Conservation (phyloP, 305 asterid genomes). For the Fraxinus angustifolia region DNA sequence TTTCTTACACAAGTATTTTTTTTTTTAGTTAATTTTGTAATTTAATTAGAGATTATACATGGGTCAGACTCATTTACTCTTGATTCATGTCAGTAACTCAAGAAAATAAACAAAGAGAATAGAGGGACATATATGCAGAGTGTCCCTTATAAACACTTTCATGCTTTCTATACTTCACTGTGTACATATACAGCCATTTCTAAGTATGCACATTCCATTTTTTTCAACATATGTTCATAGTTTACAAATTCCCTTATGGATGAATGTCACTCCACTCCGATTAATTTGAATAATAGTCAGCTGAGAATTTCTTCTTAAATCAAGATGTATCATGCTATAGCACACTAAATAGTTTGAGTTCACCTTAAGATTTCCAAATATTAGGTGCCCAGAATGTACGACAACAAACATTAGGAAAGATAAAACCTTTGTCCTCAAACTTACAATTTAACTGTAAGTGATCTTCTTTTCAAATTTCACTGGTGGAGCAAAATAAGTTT, state of each 20-base stretch:
- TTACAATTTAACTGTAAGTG: slow-evolving; percentile 29
- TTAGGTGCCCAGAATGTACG: slow-evolving; percentile 24
- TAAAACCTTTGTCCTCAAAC: slow-evolving; percentile 8
- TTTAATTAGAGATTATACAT: neutral
- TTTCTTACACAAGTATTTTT: neutral
- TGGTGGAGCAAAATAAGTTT: slow-evolving; percentile 19
- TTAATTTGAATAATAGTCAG: neutral
- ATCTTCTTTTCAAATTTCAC: slow-evolving; percentile 20
- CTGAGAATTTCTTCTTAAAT: slow-evolving; percentile 10
- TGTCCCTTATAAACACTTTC: neutral
- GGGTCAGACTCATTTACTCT: neutral
- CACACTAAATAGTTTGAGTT: neutral
- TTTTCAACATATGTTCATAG: neutral
- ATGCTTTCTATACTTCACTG: neutral
- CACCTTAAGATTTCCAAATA: slow-evolving; percentile 2
- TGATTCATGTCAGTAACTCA: neutral
- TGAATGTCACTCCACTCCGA: neutral
- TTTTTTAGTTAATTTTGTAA: neutral
- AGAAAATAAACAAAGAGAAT: neutral
- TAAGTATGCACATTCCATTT: neutral
- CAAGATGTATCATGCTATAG: neutral
- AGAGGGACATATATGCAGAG: neutral
- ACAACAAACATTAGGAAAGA: slow-evolving; percentile 17
- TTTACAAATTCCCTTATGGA: neutral
- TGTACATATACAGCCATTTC: neutral